A percentile compares a stretch with the other conserved stretches of the same genome.
phyloP scores from a whole-genome alignment of 2,329 filamentous ascomycete genomes.

The Trichoderma afroharzianum region DNA sequence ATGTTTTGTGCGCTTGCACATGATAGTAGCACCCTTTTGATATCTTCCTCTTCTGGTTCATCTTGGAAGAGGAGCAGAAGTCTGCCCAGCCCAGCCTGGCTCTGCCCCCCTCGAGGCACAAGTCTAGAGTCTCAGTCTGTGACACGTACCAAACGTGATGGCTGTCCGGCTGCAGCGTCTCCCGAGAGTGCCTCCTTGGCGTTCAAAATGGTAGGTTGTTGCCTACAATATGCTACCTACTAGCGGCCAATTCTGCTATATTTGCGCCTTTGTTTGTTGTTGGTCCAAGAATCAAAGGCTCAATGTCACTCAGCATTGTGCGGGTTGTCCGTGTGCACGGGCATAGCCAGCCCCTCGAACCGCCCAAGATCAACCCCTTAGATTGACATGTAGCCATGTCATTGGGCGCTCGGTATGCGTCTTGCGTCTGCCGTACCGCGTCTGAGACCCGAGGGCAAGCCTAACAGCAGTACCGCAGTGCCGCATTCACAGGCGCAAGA shows the following conservation, averaged over 20 bases:
- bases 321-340: background rate
- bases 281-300: background rate
- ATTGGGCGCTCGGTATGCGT: background rate
- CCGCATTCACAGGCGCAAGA: background rate
- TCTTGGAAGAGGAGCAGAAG: background rate
- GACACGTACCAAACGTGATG: background rate
- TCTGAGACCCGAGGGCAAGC: background rate
- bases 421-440: background rate
- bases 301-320: background rate
- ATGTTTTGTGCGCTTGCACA: background rate
- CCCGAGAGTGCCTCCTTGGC: background rate
- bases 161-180: background rate
- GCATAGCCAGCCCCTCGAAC: background rate
- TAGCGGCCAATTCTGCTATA: background rate
- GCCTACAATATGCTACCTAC: background rate
- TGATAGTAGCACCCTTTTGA: background rate
- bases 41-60: background rate
- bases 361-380: background rate
- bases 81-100: background rate
- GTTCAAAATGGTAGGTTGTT: background rate
- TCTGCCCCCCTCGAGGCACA: background rate
- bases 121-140: background rate
- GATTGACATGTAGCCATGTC: background rate
- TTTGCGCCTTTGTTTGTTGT: background rate
- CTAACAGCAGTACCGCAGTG: background rate